Evolutionary conservation across 2,329 filamentous ascomycete genomes (phyloP).

Genomic region (Anisogramma anomala): DNA sequence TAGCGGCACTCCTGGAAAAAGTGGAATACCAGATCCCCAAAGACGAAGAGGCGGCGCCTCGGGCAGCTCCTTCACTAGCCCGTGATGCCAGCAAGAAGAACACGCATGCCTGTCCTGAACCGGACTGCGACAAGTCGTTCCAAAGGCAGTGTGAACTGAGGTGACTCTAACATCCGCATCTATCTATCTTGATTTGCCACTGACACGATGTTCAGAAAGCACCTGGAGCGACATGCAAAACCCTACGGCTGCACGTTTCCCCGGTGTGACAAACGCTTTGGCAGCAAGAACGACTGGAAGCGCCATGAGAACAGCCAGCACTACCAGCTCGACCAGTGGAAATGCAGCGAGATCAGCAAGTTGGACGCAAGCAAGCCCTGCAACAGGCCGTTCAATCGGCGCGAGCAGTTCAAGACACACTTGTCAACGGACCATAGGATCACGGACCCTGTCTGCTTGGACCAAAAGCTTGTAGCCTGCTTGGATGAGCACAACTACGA

Average conservation of each 20-base stretch:
- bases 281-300: conserved; percentile 93
- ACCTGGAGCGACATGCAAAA: conserved; percentile 66
- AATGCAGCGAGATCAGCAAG: conserved; percentile 39
- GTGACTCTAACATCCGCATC: no score
- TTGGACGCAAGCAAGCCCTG: conserved; percentile 31
- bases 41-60: conserved; percentile 9
- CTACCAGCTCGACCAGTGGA: conserved; percentile 58
- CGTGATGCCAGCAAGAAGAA: background rate
- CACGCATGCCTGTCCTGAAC: conserved; percentile 12
- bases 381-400: conserved; percentile 44
- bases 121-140: conserved; percentile 36
- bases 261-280: conserved; percentile 61
- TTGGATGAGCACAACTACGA: conserved; percentile 55
- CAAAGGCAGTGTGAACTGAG: conserved; percentile 44
- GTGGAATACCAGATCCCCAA: conserved; percentile 17
- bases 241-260: conserved; percentile 74
- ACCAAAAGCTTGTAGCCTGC: conserved; percentile 38
- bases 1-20: conserved; percentile 23
- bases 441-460: conserved; percentile 22
- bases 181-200: no score
- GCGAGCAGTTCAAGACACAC: conserved; percentile 51
- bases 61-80: conserved; percentile 13
- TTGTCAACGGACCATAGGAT: conserved; percentile 40
- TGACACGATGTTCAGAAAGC: conserved; percentile 49
- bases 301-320: conserved; percentile 78